Conservation (phyloP, 2,329 filamentous ascomycete species). For the Chrysosphaeria jannelii region DNA sequence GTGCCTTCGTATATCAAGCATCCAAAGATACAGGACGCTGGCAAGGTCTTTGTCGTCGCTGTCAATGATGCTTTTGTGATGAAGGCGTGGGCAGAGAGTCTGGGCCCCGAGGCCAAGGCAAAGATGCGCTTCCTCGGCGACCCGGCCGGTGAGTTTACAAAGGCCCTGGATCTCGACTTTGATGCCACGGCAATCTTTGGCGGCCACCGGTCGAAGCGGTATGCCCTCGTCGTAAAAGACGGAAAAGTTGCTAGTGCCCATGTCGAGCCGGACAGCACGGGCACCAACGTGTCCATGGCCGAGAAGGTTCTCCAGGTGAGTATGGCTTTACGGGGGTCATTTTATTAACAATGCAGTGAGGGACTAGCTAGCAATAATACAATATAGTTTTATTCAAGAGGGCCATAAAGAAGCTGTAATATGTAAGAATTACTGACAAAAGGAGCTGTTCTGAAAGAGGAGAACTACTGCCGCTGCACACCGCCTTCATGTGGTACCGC, state of each 20-base stretch:
- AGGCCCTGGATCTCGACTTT: slow-evolving; percentile 57
- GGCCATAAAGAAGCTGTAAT: too few species aligned
- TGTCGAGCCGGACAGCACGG: slow-evolving; percentile 72
- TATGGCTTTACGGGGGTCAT: too few species aligned
- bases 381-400: too few species aligned
- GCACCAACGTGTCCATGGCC: slow-evolving; percentile 28
- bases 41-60: slow-evolving; percentile 63
- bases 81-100: slow-evolving; percentile 57
- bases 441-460: too few species aligned
- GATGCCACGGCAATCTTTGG: slow-evolving; percentile 59
- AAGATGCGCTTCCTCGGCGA: slow-evolving; percentile 83
- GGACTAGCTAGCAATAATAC: too few species aligned
- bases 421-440: too few species aligned
- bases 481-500: too few species aligned
- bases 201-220: slow-evolving; percentile 57
- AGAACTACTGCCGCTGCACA: too few species aligned
- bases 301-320: slow-evolving; percentile 22
- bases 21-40: slow-evolving; percentile 46
- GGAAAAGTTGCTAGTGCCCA: slow-evolving; percentile 59
- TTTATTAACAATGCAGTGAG: too few species aligned
- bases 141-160: slow-evolving; percentile 49
- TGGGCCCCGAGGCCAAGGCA: slow-evolving; percentile 60
- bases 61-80: slow-evolving; percentile 96
- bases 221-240: slow-evolving; percentile 54
- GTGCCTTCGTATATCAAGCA: slow-evolving; percentile 69